A percentile compares a stretch with the other conserved stretches of the same genome.
These are phyloP conservation scores for Dioscorea alata DNA, from an alignment of 106 monocot genomes.

Conservation along the genomic window DNA sequence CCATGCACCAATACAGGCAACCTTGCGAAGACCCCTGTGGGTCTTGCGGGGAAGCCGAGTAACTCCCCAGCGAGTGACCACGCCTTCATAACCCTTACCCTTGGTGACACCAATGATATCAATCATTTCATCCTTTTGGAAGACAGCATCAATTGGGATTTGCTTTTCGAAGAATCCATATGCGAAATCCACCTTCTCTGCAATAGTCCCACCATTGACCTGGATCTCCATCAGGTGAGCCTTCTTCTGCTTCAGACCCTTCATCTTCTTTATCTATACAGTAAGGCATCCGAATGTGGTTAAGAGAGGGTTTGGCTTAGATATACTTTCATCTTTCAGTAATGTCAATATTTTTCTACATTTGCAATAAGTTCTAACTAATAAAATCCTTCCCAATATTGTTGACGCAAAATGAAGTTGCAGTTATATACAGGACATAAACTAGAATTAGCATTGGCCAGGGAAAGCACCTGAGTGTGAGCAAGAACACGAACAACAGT, in stretches of 20 bases:
- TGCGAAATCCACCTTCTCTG: conserved; percentile 40
- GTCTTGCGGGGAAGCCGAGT: conserved; percentile 46
- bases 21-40: conserved; percentile 45
- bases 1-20: conserved; percentile 56
- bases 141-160: conserved; percentile 35
- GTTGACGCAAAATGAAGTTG: too few relatives aligned
- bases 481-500: conserved; percentile 72
- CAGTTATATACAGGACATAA: too few relatives aligned
- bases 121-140: conserved; percentile 52
- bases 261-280: conserved; percentile 9
- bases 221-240: conserved; percentile 27
- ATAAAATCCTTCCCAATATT: too few relatives aligned
- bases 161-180: conserved; percentile 42
- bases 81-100: conserved; percentile 52
- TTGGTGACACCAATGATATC: conserved; percentile 50
- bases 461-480: conserved; percentile 65
- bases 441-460: neutral
- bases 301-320: too few relatives aligned
- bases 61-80: conserved; percentile 48
- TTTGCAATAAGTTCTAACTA: too few relatives aligned
- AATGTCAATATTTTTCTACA: too few relatives aligned
- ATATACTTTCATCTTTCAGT: too few relatives aligned
- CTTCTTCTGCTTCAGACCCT: conserved; percentile 10
- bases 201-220: conserved; percentile 38
- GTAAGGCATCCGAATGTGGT: too few relatives aligned